Evolutionary conservation across 2,329 filamentous ascomycete genomes (phyloP), one percentile per base, ranked within the genome.

Genomic region (Epichloe brachyelytri): DNA sequence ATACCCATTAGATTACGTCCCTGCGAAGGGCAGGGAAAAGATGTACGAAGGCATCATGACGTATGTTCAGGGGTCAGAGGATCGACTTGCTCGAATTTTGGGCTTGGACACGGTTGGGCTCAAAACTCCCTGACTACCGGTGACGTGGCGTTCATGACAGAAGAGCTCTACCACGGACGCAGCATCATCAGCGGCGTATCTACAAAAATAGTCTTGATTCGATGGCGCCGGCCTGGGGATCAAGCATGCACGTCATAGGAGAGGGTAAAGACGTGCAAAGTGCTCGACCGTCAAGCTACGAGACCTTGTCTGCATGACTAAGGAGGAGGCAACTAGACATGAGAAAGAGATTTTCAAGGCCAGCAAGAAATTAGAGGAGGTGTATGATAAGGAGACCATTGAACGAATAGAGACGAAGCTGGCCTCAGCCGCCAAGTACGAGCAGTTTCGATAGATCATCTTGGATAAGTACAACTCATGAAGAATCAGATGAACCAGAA

Each of bases 261-360:
- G 72, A 79, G 50, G 76, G 75, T 34, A 78, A 80, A 40, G 76
- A 82, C n/a, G 80, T 83, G 20, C 90, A 97, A 65, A 86, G 62
- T 81, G 77, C 44, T 83, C 86, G n/a, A 77, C 75, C 3, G 58
- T 97, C 4, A 67, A 74, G 34, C 68, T 91, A 58, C 74, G 77
- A 30, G 83, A 95, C 44, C 63, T 96, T 54, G 89, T 95, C 0
- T 86, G 86, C 59, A 88, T 96, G 87, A 96, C 90, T 1, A 95
- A 90, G 65, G 90, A 96, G 54, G 90, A 96, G 67, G 87, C 86
- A 3, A 70, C 75, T 15, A 75, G 78, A 53, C 93, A 98, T 66
- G 87, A 94, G 63, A 86, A 82, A 64, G 74, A 88, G 61, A 76
- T 97, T 1, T 71, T 97, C 43, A 83, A 79, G 59, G 86, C 79